phyloP scores from a whole-genome alignment of 768 basidiomycete genomes.

The Nevesoporus exiguus region DNA sequence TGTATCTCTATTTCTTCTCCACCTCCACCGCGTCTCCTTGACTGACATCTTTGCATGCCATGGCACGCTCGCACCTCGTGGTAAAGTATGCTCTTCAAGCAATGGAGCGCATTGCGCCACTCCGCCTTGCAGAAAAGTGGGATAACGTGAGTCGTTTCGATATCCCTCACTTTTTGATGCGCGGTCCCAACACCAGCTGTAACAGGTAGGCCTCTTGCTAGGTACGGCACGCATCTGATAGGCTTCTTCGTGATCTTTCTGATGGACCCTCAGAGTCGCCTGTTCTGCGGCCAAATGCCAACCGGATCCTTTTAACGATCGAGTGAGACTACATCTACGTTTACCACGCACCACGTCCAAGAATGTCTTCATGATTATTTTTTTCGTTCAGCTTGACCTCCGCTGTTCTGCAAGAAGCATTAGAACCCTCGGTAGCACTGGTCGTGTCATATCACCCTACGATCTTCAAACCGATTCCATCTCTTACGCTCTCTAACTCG shows the following conservation, averaged over 20 bases:
- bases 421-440: constrained; percentile 55
- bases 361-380: constrained; percentile 20
- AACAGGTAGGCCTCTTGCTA: constrained; percentile 69
- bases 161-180: constrained; percentile 1
- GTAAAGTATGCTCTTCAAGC: constrained; percentile 54
- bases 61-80: constrained; percentile 15
- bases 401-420: constrained; percentile 65
- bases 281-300: constrained; percentile 42
- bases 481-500: constrained; percentile 73
- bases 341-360: not conserved
- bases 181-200: not conserved
- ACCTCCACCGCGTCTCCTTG: not conserved
- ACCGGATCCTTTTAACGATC: constrained; percentile 62
- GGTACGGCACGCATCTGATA: constrained; percentile 40
- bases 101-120: constrained; percentile 84
- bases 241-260: constrained; percentile 4
- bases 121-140: constrained; percentile 83
- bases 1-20: no score
- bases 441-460: constrained; percentile 86
- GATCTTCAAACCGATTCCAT: constrained; percentile 71
- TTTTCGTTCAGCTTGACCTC: constrained; percentile 58
- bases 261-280: constrained; percentile 46
- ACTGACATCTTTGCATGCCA: not conserved
- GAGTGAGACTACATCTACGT: constrained; percentile 44
- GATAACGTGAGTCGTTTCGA: constrained; percentile 71